A percentile compares a stretch with the other conserved stretches of the same genome.
phyloP scores from a whole-genome alignment of 306 rosid species.

The Canavalia gladiata region DNA sequence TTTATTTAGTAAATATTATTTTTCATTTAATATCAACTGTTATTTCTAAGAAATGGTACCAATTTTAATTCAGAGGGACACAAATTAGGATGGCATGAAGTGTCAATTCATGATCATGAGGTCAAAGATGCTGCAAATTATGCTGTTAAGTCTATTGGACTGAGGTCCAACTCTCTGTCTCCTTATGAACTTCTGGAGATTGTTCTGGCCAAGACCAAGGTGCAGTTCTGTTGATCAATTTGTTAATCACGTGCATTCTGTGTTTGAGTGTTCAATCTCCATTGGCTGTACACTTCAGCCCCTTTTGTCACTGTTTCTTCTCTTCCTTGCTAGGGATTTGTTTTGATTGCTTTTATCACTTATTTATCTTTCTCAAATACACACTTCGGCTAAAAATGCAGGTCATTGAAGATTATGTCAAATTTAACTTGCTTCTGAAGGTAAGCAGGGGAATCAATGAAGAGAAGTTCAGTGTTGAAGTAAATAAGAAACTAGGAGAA shows the following conservation, averaged over 20 bases:
- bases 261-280: background rate
- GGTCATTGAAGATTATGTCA: conserved; percentile 63
- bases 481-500: conserved; percentile 50
- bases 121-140: conserved; percentile 62
- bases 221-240: conserved; percentile 6
- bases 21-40: background rate
- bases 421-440: conserved; percentile 55
- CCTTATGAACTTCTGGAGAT: conserved; percentile 56
- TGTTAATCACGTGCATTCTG: conserved; percentile 20
- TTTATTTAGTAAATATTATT: background rate
- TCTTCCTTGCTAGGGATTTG: background rate
- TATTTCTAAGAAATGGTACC: conserved; percentile 28
- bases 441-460: conserved; percentile 51
- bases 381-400: conserved; percentile 44
- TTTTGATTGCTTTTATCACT: background rate
- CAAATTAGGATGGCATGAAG: conserved; percentile 50
- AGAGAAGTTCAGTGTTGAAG: conserved; percentile 53
- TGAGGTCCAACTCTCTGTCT: conserved; percentile 49
- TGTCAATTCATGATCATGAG: conserved; percentile 51
- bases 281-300: background rate
- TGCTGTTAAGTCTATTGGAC: conserved; percentile 52
- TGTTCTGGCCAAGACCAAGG: conserved; percentile 60
- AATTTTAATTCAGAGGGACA: conserved; percentile 46
- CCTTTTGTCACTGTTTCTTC: background rate
- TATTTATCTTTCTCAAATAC: background rate